Evolutionary conservation across 768 basidiomycete species (phyloP), one percentile per base, ranked within the genome.

Genomic region (Leccinum subgranulosum): DNA sequence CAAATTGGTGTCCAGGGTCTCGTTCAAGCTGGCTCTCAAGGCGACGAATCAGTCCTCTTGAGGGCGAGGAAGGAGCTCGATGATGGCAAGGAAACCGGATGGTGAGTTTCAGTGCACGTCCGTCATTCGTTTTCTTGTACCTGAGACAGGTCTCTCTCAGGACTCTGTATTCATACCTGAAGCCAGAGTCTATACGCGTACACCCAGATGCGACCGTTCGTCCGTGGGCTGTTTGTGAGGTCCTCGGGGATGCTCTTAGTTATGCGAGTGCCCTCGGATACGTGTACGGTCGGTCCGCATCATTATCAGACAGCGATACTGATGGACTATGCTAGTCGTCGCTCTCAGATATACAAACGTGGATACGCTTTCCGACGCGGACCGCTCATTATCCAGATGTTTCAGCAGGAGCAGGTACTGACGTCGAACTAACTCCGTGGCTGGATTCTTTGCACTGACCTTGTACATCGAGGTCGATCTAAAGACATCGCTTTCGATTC

Each of bases 141-240:
- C 11, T 21, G 19, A 27, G 25, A 53, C 45, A 17, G 5, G 50
- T 53, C 23, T 23, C 55, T 36, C 47, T 29, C 49, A 92, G 89
- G 90, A 76, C 85, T 9, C 71, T 94, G 15, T 90, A 86, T 69
- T 89, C 90, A 23, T 90, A 88, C 68, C 75, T 91, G 55, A 91
- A 90, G 68, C 90, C 92, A 51, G 91, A 93, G 69, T 86, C 87
- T n/a, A 84, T 84, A 11, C 83, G 90, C 47, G 85, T 87, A 15
- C 87, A 92, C 63, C 90, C 91, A 10, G 90, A 92, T 68, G 90
- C 90, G 1, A 94, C 92, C 3, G 91, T 94, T 49, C 81, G 91
- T 50, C 89, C 92, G 10, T 92, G 91, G 86, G 86, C 89, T 14
- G 87, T 83, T 31, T 87, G 85, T 59, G 83, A 90, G 65, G 86